Base-by-base conservation (phyloP, 2,329 filamentous ascomycete genomes). In the Aspergillus fijiensis region DNA sequence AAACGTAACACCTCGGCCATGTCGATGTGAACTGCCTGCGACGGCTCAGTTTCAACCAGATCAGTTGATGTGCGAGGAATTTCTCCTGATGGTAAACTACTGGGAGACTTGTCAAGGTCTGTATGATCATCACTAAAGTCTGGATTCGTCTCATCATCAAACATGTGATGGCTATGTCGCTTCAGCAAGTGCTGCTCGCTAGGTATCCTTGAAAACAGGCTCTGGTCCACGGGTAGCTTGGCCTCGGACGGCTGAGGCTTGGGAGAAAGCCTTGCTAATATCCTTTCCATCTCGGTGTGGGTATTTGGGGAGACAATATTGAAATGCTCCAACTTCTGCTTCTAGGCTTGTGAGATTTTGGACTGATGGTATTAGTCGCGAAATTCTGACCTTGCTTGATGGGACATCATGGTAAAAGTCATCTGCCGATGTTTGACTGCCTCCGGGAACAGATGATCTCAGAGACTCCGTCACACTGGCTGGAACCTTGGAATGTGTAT, bases 181-280 rank as follows among this genome's bases (percentile, higher is more conserved):
- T 80, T 80, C 53, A 88, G 75, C n/a, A 81, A 73, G 49, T 79
- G 79, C 69, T 89, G 85, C 69, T 92, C 89, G 73, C 92, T 87
- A n/a, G 86, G 85, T 51, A 94, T 82, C 71, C 88, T 89, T 58
- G 88, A 85, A 64, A 92, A 79, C 55, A 92, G 67, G 12, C 70
- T 70, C 49, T 70, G 61, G 31, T 68, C 67, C 12, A 59, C 56
- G 27, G 60, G 53, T 39, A 62, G 31, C 45, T 66, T 64, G 39
- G 31, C 51, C 35, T 54, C 57, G 49, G 65, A 60, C 16, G 60
- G 49, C 27, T 68, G 66, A 35, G 74, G 67, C 62, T 76, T 75
- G 33, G 77, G 74, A 21, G 76, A 74, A 45, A 80, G 69, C 45
- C 74, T 79, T 35, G 76, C 73, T 29, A 80, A 70, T 49, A 81